A percentile compares a stretch with the other conserved stretches of the same genome.
Evolutionary conservation across 106 monocot species (phyloP).

Genomic region (Triglochin maritima): DNA sequence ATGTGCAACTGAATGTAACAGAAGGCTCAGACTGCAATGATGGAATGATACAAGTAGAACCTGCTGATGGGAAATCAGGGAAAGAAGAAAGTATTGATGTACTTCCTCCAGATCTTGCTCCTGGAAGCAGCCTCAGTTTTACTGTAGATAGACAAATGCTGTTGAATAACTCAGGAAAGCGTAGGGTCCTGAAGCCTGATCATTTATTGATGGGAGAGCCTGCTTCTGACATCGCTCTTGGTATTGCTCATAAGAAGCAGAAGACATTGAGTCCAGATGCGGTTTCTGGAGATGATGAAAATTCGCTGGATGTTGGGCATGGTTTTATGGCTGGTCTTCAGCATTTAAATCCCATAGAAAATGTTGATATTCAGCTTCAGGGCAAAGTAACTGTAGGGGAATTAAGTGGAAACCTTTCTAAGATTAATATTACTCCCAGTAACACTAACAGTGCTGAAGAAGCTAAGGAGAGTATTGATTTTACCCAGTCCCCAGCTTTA

Average conservation of each 20-base stretch:
- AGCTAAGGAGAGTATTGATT: conserved; percentile 4
- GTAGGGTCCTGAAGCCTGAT: conserved; percentile 38
- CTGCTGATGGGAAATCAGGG: not conserved
- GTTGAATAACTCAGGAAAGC: conserved; percentile 30
- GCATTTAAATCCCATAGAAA: conserved; percentile 10
- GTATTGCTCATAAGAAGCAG: conserved; percentile 38
- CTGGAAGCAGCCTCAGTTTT: not conserved
- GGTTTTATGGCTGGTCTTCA: conserved; percentile 3
- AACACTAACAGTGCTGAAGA: conserved; percentile 11
- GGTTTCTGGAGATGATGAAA: conserved; percentile 13
- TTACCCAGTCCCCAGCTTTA: not conserved
- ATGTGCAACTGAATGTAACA: not conserved
- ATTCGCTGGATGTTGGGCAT: conserved; percentile 2
- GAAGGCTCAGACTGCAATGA: not conserved
- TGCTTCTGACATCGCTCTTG: conserved; percentile 6
- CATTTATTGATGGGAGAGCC: conserved; percentile 1
- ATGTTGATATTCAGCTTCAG: conserved; percentile 10
- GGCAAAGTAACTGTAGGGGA: conserved; percentile 11
- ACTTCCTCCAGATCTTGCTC: conserved; percentile 5
- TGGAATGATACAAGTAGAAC: not conserved
- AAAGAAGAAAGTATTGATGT: not conserved
- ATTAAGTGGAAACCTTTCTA: conserved; percentile 9
- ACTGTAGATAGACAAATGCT: not conserved
- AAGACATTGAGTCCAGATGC: conserved; percentile 20
- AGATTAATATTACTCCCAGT: conserved; percentile 1